Base-by-base conservation (phyloP, 169 alveolate species). In the Amoebophrya sp. region DNA sequence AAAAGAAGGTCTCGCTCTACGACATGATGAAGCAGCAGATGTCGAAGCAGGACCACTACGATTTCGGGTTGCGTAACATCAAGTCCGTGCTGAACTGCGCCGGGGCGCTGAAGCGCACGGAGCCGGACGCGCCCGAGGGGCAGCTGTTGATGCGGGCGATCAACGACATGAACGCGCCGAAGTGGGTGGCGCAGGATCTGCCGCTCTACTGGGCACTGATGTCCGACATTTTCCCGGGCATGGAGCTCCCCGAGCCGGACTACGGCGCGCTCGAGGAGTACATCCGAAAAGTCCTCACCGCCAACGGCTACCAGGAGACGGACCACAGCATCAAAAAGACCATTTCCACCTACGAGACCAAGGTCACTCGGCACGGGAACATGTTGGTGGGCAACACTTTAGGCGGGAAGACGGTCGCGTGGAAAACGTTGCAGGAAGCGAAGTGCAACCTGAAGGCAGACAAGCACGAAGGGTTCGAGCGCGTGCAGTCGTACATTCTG, bases 361-460 rank as follows among this genome's bases (percentile, higher is more conserved):
- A 96, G 95, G 97, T 97, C 93, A 95, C 98, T 77, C 98, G 98
- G 92, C 99, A 98, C 94, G 99, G 99, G 89, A 97, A 97, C 33
- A 98, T 98, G 99, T 93, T 98, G 95, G 99, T 98, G 47, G 99
- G 99, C 7, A 98, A 98, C 89, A 97, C 99, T 40, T 99, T 99
- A 32, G 96, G 98, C 39, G 99, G 99, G 39, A 98, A 98, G 94
- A 94, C 96, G 39, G 96, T 96, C 35, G 96, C 96, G 83, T 94
- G 97, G 97, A 94, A 96, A 66, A 89, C 97, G 47, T 95, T 94
- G 93, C 92, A 94, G 83, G 92, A 93, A 94, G 95, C 95, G 90
- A 25, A 94, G 94, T 39, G 94, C 93, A 0, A 94, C 94, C 91
- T 96, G 98, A 97, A 91, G 97, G 98, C 0, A 91, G 96, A 92